A percentile compares a stretch with the other conserved stretches of the same genome.
Conservation (phyloP, 345 rosid genomes). For the Salix dunnii region DNA sequence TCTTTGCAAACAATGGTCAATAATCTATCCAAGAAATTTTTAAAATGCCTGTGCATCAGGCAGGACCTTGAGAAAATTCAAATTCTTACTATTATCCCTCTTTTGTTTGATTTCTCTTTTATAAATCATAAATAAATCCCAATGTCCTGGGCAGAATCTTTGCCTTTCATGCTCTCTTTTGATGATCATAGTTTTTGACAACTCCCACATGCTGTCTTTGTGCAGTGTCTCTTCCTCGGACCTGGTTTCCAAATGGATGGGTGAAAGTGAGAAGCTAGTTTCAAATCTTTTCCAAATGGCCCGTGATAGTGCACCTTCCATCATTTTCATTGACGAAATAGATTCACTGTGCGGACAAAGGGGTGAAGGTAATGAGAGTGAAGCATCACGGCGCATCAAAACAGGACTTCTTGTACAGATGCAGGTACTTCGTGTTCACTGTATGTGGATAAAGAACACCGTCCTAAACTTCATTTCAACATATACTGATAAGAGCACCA, state of each 20-base stretch:
- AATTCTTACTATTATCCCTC: not conserved
- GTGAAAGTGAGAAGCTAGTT: conserved; percentile 93
- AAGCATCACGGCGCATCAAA: conserved; percentile 93
- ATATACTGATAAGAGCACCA: not conserved
- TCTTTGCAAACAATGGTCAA: not conserved
- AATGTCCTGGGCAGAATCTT: not conserved
- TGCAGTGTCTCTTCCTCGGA: conserved; percentile 85
- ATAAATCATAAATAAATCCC: not conserved
- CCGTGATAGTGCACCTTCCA: conserved; percentile 86
- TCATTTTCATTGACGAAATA: conserved; percentile 86
- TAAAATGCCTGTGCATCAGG: not conserved
- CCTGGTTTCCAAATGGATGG: conserved; percentile 98
- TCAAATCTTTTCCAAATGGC: conserved; percentile 89
- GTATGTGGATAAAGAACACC: not conserved
- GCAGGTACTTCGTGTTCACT: conserved; percentile 55
- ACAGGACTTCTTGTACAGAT: conserved; percentile 93
- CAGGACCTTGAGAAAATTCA: not conserved
- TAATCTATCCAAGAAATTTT: not conserved
- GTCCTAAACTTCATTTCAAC: not conserved
- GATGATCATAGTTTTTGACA: not conserved
- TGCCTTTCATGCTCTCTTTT: not conserved
- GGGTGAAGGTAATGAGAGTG: conserved; percentile 91
- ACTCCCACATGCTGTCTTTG: not conserved
- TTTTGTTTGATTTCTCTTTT: not conserved
- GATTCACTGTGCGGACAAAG: conserved; percentile 90